These are phyloP conservation scores for Colletotrichum tamarilloi DNA, from an alignment of 2,329 filamentous ascomycete genomes.

Conservation along the genomic window DNA sequence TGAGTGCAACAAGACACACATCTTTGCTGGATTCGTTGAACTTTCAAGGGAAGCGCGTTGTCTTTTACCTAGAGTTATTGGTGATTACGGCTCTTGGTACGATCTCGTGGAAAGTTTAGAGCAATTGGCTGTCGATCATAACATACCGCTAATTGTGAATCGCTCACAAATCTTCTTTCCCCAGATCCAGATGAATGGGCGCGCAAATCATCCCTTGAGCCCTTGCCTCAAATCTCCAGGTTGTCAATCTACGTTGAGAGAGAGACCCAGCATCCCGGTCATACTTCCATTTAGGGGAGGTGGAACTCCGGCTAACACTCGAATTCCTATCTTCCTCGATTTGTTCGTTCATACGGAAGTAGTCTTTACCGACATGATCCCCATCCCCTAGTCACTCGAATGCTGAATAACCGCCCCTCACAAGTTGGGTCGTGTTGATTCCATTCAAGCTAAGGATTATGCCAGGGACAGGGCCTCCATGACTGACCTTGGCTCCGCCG, in stretches of 20 bases:
- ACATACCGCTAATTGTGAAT: not conserved
- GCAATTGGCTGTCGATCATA: not conserved
- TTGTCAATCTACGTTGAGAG: not conserved
- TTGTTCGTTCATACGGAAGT: conserved; percentile 9
- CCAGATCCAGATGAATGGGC: conserved; percentile 11
- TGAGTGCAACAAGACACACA: not conserved
- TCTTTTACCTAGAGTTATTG: not conserved
- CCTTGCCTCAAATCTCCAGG: not conserved
- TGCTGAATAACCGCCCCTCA: conserved; percentile 4
- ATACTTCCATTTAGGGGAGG: conserved; percentile 3
- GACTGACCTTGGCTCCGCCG: conserved; percentile 6
- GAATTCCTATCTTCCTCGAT: not conserved
- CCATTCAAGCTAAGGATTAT: not conserved
- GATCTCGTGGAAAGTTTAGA: not conserved
- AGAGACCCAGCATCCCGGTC: not conserved
- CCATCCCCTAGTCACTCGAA: conserved; percentile 4
- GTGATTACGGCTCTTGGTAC: not conserved
- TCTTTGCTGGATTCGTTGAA: not conserved
- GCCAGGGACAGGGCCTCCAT: conserved; percentile 21
- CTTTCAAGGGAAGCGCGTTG: not conserved
- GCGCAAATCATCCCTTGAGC: conserved; percentile 2
- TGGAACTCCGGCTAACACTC: not conserved
- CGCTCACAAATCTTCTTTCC: not conserved
- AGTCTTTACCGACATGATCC: conserved; percentile 1
- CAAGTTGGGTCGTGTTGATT: not conserved